Evolutionary conservation across 495 filamentous ascomycete genomes (phyloP), one percentile per base, ranked within the genome.

Genomic region (Penicillium bovifimosum): DNA sequence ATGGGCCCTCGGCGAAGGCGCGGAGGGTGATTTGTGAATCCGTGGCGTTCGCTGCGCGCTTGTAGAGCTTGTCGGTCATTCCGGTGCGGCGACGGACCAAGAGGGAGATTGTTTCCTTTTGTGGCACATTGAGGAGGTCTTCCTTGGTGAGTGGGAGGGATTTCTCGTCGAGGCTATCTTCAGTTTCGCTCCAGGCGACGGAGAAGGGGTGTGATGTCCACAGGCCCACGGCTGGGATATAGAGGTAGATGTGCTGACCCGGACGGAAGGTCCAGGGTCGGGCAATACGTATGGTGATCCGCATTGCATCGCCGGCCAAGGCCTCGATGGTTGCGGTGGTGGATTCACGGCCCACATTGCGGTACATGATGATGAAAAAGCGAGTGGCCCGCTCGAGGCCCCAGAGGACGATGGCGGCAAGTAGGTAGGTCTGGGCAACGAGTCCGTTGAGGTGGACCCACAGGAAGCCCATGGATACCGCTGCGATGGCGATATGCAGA

Each of bases 171-270:
- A 64, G 48, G 14, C 49, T 40, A 41, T 69, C 63, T 39, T 72
- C 67, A 5, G 57, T 28, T 48, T 76, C 89, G 61, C 82, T 82
- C 91, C 92, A 97, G 50, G 87, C 91, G 44, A 97, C 78, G 26
- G 91, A 93, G 72, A 98, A 97, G 3, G 93, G 93, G 65, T 98
- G 93, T 36, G 82, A 89, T 55, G 89, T 90, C 87, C 87, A 95
- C 55, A 80, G 78, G 36, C 81, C 86, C 53, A 95, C 59, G 9
- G 82, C 70, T 26, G 82, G 81, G 53, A 96, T 86, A 62, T 91
- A 92, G 34, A 98, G 74, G 65, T 95, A 98, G 54, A 78, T 81
- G 70, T 97, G 91, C 54, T 88, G 87, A 47, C 93, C 93, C 1
- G 93, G 92, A 40, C 78, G 72, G 73, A 93, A 85, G 41, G 76